Percentiles rank a stretch among this genome's conserved stretches.
These are phyloP conservation scores for Sequoiadendron giganteum DNA, from an alignment of 75 land plant genomes.

Conservation along the genomic window DNA sequence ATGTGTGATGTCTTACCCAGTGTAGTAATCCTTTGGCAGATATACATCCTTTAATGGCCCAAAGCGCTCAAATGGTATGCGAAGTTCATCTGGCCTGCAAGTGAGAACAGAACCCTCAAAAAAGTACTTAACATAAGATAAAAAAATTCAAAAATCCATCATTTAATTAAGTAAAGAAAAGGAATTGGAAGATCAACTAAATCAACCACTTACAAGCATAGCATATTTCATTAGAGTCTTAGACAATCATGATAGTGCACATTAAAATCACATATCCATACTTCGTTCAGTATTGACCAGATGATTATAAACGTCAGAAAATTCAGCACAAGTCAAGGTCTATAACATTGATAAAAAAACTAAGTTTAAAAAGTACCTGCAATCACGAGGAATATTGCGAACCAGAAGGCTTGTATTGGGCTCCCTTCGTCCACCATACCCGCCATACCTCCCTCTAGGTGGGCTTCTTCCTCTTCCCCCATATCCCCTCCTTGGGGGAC, in stretches of 20 bases:
- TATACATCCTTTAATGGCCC: constrained; percentile 86
- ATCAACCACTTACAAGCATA: not conserved
- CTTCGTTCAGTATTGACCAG: not conserved
- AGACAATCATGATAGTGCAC: not conserved
- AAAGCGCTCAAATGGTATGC: constrained; percentile 79
- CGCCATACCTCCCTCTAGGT: constrained; percentile 13
- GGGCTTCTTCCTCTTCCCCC: constrained; percentile 10
- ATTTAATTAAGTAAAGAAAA: not conserved
- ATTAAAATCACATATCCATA: not conserved
- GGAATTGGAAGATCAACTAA: not conserved
- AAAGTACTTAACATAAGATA: not conserved
- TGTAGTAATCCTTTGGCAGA: constrained; percentile 80
- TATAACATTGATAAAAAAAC: not conserved
- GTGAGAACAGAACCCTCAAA: not conserved
- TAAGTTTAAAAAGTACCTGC: constrained; percentile 48
- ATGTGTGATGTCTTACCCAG: constrained; percentile 57
- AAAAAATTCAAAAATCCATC: not conserved
- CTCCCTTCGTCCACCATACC: constrained; percentile 11
- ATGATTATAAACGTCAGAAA: not conserved
- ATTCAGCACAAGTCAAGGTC: not conserved
- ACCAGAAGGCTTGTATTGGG: constrained; percentile 13
- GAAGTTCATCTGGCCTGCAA: constrained; percentile 78
- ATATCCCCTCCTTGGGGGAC: not conserved
- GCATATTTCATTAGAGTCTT: not conserved
- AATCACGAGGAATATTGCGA: constrained; percentile 61